Evolutionary conservation across 164 flowering plant species (phyloP), one percentile per base, ranked within the genome.

Genomic region (Euptelea pleiosperma): DNA sequence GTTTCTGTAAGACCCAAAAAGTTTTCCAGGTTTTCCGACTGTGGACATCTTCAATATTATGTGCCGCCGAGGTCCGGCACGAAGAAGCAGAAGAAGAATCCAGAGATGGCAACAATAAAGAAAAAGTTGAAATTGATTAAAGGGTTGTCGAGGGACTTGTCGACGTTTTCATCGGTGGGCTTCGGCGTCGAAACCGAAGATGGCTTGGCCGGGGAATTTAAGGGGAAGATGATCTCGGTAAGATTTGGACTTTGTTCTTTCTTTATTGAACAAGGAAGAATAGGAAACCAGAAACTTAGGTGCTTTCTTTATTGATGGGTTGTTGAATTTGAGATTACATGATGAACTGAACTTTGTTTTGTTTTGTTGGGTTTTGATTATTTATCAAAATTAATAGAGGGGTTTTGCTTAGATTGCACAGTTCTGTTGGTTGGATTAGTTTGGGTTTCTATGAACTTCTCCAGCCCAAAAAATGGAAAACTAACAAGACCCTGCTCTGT

Each of bases 91-190:
- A 57, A 66, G 68, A 46, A 51, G 59, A 47, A 29, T 40, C 31
- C 29, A 39, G 61, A 61, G 46, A 58, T 36, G 53, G 57, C 34
- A 21, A 52, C 39, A 8, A 52, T 37, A 7, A 76, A 75, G 75
- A 75, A 75, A 70, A 75, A 64, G 70, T 39, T 66, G 68, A 75
- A 82, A 42, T 50, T 79, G 61, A 46, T 82, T 0, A 75, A 79
- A 67, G 72, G 69, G 12, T 67, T 79, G 57, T 52, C 76, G 8
- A 69, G 62, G 62, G 72, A 74, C 61, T 68, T 81, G 67, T 48
- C 62, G 8, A 28, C 51, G 68, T 60, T 73, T 45, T 60, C 73
- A 18, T 43, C 57, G 3, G 16, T 66, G 61, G 74, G 67, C 1
- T 68, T 68, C 26, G 68, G 64, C 4, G 15, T 44, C 33, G 67